phyloP scores from a whole-genome alignment of 139 green algal genomes.

The Haematococcus sp. region DNA sequence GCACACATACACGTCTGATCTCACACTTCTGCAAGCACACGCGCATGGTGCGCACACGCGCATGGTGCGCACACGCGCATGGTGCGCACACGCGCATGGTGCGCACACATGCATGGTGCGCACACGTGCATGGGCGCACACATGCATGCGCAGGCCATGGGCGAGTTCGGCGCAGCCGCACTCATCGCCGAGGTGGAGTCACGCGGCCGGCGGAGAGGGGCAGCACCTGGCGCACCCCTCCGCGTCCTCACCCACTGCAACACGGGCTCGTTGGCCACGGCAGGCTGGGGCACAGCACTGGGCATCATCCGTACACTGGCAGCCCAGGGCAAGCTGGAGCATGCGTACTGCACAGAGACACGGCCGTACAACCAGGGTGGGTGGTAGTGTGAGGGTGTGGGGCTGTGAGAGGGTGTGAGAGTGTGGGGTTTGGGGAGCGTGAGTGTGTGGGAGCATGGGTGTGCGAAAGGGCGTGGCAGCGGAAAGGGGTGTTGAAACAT shows the following conservation, averaged over 20 bases:
- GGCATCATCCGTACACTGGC: constrained; percentile 86
- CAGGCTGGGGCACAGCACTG: constrained; percentile 89
- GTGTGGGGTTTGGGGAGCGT: not conserved
- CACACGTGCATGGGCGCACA: not conserved
- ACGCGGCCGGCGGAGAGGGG: not conserved
- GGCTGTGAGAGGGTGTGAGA: not conserved
- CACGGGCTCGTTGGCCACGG: constrained; percentile 92
- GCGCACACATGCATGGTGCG: no score
- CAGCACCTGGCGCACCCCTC: constrained; percentile 31
- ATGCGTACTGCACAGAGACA: constrained; percentile 88
- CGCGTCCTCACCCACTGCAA: constrained; percentile 96
- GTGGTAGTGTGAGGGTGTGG: no score
- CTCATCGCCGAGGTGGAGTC: constrained; percentile 50
- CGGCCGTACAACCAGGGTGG: constrained; percentile 94
- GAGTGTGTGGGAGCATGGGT: not conserved
- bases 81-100: no score
- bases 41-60: no score
- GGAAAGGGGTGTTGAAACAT: no score
- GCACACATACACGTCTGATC: no score
- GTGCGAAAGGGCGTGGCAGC: not conserved
- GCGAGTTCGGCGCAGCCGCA: constrained; percentile 67
- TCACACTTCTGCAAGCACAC: no score
- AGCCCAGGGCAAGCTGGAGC: constrained; percentile 71
- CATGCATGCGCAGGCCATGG: constrained; percentile 65
- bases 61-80: no score